Conservation (phyloP, 441 rosid genomes). For the Brassica balearica region DNA sequence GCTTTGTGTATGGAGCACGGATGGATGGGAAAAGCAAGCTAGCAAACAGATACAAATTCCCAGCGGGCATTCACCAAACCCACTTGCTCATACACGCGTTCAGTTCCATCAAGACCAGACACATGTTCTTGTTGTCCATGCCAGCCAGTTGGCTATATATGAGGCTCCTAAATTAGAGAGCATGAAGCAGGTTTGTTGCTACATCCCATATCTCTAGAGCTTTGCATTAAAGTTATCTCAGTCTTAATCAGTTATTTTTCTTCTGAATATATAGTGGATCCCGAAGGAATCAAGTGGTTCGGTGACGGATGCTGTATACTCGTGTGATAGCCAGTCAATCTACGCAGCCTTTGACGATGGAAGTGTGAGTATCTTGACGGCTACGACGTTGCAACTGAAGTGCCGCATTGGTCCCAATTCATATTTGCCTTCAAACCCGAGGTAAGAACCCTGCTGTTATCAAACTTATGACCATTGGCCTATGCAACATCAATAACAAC, state of each 20-base stretch:
- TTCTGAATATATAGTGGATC: conserved; percentile 49
- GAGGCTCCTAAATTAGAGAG: conserved; percentile 62
- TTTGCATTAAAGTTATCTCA: not conserved
- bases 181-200: conserved; percentile 54
- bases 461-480: not conserved
- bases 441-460: conserved; percentile 39
- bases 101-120: conserved; percentile 64
- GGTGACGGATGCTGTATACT: conserved; percentile 66
- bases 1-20: conserved; percentile 67
- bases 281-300: conserved; percentile 57
- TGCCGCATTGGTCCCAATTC: conserved; percentile 55
- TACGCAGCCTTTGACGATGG: conserved; percentile 59
- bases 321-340: conserved; percentile 66
- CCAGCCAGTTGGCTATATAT: conserved; percentile 60
- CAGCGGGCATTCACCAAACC: conserved; percentile 47
- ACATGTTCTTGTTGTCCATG: conserved; percentile 61
- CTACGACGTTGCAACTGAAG: conserved; percentile 48
- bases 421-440: conserved; percentile 55
- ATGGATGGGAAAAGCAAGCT: conserved; percentile 93
- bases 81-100: conserved; percentile 61
- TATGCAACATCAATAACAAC: conserved; percentile 21
- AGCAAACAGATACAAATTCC: conserved; percentile 68
- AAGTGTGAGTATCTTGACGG: conserved; percentile 50
- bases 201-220: not conserved
- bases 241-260: not conserved